Conservation (phyloP, 257 asterid species). For the Penstemon davidsonii region DNA sequence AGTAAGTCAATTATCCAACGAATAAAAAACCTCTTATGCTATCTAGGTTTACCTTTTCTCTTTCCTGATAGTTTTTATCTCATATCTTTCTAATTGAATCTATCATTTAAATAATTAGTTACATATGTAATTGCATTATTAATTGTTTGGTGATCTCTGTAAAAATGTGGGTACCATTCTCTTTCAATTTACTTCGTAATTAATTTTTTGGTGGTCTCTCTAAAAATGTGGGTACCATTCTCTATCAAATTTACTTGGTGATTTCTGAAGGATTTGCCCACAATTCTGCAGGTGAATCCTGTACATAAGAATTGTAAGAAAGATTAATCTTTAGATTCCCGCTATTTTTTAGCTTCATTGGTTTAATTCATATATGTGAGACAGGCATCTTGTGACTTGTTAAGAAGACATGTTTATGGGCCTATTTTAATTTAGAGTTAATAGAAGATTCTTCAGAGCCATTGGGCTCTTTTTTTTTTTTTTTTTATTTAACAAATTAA, state of each 20-base stretch:
- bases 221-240: background rate
- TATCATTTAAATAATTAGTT: constrained; percentile 2
- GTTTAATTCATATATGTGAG: constrained; percentile 1
- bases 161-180: background rate
- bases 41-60: background rate
- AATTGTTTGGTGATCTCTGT: background rate
- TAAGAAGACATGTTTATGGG: too few species aligned
- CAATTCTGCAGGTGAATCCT: constrained; percentile 7
- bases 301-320: constrained; percentile 6
- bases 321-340: background rate
- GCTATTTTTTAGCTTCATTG: background rate
- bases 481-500: background rate
- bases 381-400: background rate
- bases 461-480: too few species aligned
- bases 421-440: background rate
- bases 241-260: background rate
- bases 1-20: background rate
- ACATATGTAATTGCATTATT: background rate
- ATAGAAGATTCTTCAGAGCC: background rate
- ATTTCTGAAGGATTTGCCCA: background rate
- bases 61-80: background rate
- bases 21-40: background rate
- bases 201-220: background rate
- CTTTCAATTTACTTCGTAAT: background rate
- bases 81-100: background rate